A percentile compares a stretch with the other conserved stretches of the same genome.
Evolutionary conservation across 164 flowering plant genomes (phyloP).

Genomic region (Stephania cephalantha): DNA sequence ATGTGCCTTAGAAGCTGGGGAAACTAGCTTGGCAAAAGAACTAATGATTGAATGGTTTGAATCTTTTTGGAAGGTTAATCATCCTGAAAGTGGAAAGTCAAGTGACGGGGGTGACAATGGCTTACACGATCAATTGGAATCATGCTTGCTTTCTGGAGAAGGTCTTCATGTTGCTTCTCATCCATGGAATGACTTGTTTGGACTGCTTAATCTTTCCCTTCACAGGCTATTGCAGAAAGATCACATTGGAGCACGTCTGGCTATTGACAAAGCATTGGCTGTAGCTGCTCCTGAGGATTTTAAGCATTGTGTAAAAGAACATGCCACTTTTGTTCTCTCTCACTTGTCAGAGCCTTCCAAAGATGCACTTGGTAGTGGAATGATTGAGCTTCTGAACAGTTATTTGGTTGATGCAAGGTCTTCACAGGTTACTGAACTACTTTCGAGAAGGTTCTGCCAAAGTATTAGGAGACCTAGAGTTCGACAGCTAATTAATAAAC

Average conservation of each 20-base stretch:
- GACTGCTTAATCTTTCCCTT: slow-evolving; percentile 61
- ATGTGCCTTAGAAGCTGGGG: slow-evolving; percentile 46
- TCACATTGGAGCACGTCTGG: slow-evolving; percentile 39
- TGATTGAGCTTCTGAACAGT: slow-evolving; percentile 28
- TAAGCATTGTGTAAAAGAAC: slow-evolving; percentile 50
- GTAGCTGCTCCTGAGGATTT: slow-evolving; percentile 39
- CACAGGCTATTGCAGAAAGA: slow-evolving; percentile 44
- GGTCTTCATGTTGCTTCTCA: slow-evolving; percentile 9
- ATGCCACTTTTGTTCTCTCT: slow-evolving; percentile 40
- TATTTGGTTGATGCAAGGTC: slow-evolving; percentile 35
- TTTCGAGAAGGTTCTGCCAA: slow-evolving; percentile 52
- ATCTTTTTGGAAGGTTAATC: slow-evolving; percentile 30
- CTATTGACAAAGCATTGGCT: slow-evolving; percentile 46
- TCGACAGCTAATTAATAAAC: slow-evolving; percentile 42
- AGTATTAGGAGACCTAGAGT: slow-evolving; percentile 48
- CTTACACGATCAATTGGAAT: slow-evolving; percentile 5
- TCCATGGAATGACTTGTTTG: slow-evolving; percentile 46
- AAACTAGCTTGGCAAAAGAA: slow-evolving; percentile 32
- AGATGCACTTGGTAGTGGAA: slow-evolving; percentile 16
- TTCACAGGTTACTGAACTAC: slow-evolving; percentile 26
- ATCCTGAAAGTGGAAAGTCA: slow-evolving; percentile 13
- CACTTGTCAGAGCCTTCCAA: slow-evolving; percentile 20
- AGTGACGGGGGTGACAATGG: slow-evolving; percentile 12
- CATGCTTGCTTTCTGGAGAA: slow-evolving; percentile 17
- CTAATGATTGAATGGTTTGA: slow-evolving; percentile 58